These are phyloP conservation scores for Crithidia acanthocephali DNA, from an alignment of 208 protist genomes.

Conservation along the genomic window DNA sequence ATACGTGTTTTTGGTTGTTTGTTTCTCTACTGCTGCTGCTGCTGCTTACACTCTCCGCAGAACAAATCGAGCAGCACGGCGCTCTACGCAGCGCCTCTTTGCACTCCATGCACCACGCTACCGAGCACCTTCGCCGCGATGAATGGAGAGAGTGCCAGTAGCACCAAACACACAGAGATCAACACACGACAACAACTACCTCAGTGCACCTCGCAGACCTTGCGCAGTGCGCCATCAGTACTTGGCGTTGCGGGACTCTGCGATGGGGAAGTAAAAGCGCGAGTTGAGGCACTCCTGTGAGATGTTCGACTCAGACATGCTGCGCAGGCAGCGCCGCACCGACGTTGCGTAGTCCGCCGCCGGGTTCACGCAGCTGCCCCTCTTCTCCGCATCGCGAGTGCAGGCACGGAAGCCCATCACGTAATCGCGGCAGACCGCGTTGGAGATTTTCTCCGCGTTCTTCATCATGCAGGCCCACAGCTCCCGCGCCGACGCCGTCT, in stretches of 20 bases:
- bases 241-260: constrained; percentile 14
- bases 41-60: too few species aligned
- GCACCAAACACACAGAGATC: too few species aligned
- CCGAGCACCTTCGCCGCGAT: too few species aligned
- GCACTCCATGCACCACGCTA: too few species aligned
- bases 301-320: constrained; percentile 19
- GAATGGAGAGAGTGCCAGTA: too few species aligned
- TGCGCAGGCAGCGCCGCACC: constrained; percentile 43
- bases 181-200: too few species aligned
- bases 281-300: constrained; percentile 36
- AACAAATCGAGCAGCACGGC: too few species aligned
- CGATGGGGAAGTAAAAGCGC: constrained; percentile 38
- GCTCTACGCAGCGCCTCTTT: too few species aligned
- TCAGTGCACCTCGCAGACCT: too few species aligned
- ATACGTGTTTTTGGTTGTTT: too few species aligned
- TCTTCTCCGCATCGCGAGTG: constrained; percentile 37
- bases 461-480: constrained; percentile 51
- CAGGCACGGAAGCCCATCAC: constrained; percentile 45
- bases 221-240: too few species aligned
- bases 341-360: constrained; percentile 31
- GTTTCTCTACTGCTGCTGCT: too few species aligned
- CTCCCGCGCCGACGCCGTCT: constrained; percentile 9
- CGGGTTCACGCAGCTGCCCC: constrained; percentile 33
- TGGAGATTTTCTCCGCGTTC: constrained; percentile 31
- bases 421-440: constrained; percentile 35